Evolutionary conservation across 768 basidiomycete species (phyloP), one percentile per base, ranked within the genome.

Genomic region (Naganishia friedmannii): DNA sequence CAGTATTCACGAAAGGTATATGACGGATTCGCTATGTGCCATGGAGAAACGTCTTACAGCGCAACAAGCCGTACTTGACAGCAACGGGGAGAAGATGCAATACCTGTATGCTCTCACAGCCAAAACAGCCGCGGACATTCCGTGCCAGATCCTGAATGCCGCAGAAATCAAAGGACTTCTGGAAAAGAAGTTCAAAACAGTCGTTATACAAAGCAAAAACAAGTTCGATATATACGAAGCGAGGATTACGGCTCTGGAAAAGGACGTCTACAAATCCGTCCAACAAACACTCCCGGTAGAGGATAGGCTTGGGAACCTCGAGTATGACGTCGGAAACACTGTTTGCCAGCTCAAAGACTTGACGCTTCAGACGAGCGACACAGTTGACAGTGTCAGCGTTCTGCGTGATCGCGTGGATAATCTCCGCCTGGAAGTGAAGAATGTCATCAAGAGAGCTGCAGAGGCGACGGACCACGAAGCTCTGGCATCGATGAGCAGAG

Each of bases 201-300:
- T 63, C 10, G 60, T 63, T 2, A 34, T 6, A 1, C 23, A 42
- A 42, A 45, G 60, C 42, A 63, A 63, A 19, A 42, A 42, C n/a
- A 63, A 63, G 42, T 63, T 63, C 19, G 37, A 21, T 21, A 13
- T 17, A 12, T 42, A 63, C 1, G 60, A 42, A n/a, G n/a, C 17
- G 2, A 39, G 60, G 28, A 45, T 63, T 15, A 12, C 60, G 2
- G 60, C 60, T 12, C 23, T 63, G 42, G 60, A 63, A 37, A n/a
- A 63, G 60, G 60, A 63, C 19, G 60, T 63, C 7, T 63, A 63
- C 15, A 63, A 63, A 45, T 26, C 60, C 0, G 23, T 13, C 7
- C 42, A 42, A 13, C 42, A 51, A 51, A 26, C 60, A 7, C 39
- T 63, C 2, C 60, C 60, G 8, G 60, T 63, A 3, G 60, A 28